A percentile compares a stretch with the other conserved stretches of the same genome.
phyloP scores from a whole-genome alignment of 2,329 filamentous ascomycete genomes.

The Cryoendolithus antarcticus region DNA sequence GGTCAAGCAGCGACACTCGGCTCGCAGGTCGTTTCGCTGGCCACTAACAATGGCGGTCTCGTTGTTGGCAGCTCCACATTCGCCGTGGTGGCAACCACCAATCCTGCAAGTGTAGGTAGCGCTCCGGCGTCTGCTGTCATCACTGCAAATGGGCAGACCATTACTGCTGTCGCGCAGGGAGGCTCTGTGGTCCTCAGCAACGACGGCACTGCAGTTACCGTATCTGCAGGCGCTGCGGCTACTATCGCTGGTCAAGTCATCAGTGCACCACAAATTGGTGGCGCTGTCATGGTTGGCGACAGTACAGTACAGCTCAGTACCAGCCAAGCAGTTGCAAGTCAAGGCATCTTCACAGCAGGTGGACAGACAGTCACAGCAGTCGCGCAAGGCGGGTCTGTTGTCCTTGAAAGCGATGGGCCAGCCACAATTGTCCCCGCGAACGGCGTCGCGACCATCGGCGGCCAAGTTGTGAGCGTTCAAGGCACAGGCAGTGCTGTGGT shows the following conservation, averaged over 20 bases:
- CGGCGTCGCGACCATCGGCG: neutral
- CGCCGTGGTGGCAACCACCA: neutral
- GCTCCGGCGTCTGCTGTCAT: neutral
- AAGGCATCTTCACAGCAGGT: neutral
- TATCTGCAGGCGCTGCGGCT: neutral
- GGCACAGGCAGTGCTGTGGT: neutral
- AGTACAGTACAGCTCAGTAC: neutral
- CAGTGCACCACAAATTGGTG: neutral
- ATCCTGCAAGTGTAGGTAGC: neutral
- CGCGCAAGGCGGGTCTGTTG: neutral
- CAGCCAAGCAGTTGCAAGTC: no score
- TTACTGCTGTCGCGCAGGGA: neutral
- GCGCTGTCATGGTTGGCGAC: neutral
- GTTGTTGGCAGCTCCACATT: neutral
- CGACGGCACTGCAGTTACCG: neutral
- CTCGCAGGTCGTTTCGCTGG: neutral
- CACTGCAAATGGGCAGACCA: neutral
- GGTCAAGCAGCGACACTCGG: neutral
- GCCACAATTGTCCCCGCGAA: neutral
- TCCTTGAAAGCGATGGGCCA: neutral
- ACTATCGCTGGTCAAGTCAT: slow-evolving; percentile 1
- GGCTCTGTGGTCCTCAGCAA: neutral
- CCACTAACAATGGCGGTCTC: neutral
- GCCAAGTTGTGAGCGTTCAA: neutral
- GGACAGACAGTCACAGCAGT: neutral